Evolutionary conservation across 179 eudicot genomes (phyloP).

Genomic region (Beta macrorhiza): DNA sequence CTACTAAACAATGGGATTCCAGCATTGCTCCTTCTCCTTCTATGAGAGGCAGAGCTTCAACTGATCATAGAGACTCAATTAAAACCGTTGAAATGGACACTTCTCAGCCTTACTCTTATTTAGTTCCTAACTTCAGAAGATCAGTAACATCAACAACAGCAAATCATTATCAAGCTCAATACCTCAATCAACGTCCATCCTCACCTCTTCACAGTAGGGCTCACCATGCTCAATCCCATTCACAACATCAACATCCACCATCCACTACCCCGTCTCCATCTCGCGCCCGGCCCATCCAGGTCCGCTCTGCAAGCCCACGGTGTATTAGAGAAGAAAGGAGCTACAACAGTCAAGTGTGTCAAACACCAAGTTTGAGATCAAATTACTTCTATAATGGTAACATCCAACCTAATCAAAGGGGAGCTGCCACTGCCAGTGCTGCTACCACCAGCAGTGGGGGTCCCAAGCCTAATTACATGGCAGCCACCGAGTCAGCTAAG

Average conservation of each 20-base stretch:
- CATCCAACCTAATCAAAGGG: conserved; percentile 26
- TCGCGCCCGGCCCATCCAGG: conserved; percentile 53
- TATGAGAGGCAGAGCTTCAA: conserved; percentile 44
- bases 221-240: conserved; percentile 23
- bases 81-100: conserved; percentile 80
- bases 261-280: conserved; percentile 63
- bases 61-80: conserved; percentile 54
- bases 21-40: conserved; percentile 21
- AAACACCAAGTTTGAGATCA: conserved; percentile 69
- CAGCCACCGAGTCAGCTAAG: conserved; percentile 76
- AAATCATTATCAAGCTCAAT: conserved; percentile 27
- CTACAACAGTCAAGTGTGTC: conserved; percentile 33
- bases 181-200: conserved; percentile 45
- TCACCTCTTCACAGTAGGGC: conserved; percentile 54
- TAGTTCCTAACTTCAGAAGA: conserved; percentile 44
- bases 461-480: conserved; percentile 71
- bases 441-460: conserved; percentile 22
- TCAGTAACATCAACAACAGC: conserved; percentile 36
- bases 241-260: conserved; percentile 32
- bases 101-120: conserved; percentile 54
- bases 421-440: conserved; percentile 18
- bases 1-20: conserved; percentile 58
- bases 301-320: conserved; percentile 75
- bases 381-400: conserved; percentile 41
- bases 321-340: conserved; percentile 46